Evolutionary conservation across 495 filamentous ascomycete genomes (phyloP).

Genomic region (Hypoxylon trugodes): DNA sequence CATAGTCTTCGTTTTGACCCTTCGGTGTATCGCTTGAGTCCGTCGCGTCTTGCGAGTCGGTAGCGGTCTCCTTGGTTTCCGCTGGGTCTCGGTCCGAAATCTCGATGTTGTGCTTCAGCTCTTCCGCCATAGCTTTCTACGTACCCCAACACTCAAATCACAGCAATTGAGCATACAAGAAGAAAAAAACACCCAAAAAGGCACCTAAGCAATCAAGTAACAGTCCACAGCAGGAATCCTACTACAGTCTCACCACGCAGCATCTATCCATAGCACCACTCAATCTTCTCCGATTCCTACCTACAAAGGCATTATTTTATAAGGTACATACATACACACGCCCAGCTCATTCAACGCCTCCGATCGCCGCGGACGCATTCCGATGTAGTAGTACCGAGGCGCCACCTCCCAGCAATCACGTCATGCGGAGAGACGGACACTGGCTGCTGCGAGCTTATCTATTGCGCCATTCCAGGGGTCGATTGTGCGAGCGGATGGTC

Average conservation of each 20-base stretch:
- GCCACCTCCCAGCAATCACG: constrained; percentile 18
- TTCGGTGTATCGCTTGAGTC: not conserved
- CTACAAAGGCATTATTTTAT: too few relatives aligned
- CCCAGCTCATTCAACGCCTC: too few relatives aligned
- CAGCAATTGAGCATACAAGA: not conserved
- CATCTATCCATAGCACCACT: too few relatives aligned
- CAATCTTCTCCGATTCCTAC: too few relatives aligned
- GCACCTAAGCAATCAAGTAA: too few relatives aligned
- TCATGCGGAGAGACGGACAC: constrained; percentile 26
- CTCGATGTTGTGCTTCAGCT: constrained; percentile 4
- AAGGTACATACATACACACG: too few relatives aligned
- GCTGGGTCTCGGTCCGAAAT: constrained; percentile 13
- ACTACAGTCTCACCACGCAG: too few relatives aligned
- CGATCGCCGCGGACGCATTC: not conserved
- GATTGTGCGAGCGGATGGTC: constrained; percentile 12
- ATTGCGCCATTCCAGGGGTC: constrained; percentile 32
- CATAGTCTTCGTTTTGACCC: constrained; percentile 42
- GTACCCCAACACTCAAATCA: not conserved
- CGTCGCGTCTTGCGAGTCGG: constrained; percentile 3
- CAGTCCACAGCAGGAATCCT: too few relatives aligned
- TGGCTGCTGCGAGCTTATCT: constrained; percentile 35
- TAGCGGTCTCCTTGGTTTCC: constrained; percentile 10
- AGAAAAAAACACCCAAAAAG: too few relatives aligned
- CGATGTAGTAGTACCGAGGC: constrained; percentile 1
- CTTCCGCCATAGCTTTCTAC: constrained; percentile 12